Evolutionary conservation across 495 filamentous ascomycete genomes (phyloP).

Genomic region (Hyaloscypha hepaticicola): DNA sequence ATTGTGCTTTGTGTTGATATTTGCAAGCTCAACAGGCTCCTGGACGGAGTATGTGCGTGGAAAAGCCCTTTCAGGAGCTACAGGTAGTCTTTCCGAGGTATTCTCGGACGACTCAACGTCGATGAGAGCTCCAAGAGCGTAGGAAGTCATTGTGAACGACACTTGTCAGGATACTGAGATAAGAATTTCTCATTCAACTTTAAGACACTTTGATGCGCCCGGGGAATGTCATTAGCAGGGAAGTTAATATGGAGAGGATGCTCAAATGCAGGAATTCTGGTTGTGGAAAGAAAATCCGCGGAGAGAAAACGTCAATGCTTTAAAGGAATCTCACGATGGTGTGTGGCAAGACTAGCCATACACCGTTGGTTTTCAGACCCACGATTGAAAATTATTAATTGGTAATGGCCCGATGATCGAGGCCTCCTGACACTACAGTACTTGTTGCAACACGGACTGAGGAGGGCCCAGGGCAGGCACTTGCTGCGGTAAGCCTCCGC

Average conservation of each 20-base stretch:
- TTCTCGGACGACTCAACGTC: slow-evolving; percentile 25
- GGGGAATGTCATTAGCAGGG: not conserved
- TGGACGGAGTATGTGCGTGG: slow-evolving; percentile 41
- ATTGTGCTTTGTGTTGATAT: slow-evolving; percentile 27
- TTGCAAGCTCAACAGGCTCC: slow-evolving; percentile 38
- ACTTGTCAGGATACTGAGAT: not conserved
- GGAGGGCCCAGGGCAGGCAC: too few species aligned
- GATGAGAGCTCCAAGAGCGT: slow-evolving; percentile 30
- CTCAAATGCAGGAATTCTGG: not conserved
- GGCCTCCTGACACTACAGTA: too few species aligned
- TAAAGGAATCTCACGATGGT: not conserved
- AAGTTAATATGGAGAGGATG: not conserved
- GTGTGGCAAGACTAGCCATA: not conserved
- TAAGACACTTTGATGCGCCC: not conserved
- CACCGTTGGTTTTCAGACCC: not conserved
- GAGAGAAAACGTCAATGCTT: not conserved
- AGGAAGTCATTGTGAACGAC: slow-evolving; percentile 24
- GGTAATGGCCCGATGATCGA: not conserved
- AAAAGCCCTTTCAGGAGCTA: slow-evolving; percentile 38
- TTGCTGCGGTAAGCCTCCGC: too few species aligned
- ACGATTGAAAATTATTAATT: not conserved
- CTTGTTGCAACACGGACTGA: not conserved
- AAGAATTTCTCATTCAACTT: not conserved
- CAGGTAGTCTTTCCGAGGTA: slow-evolving; percentile 10
- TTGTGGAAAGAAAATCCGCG: not conserved